Percentiles rank a stretch among this genome's conserved stretches.
These are phyloP conservation scores for Elsinoe perseae DNA, from an alignment of 2,329 filamentous ascomycete species.

Conservation along the genomic window DNA sequence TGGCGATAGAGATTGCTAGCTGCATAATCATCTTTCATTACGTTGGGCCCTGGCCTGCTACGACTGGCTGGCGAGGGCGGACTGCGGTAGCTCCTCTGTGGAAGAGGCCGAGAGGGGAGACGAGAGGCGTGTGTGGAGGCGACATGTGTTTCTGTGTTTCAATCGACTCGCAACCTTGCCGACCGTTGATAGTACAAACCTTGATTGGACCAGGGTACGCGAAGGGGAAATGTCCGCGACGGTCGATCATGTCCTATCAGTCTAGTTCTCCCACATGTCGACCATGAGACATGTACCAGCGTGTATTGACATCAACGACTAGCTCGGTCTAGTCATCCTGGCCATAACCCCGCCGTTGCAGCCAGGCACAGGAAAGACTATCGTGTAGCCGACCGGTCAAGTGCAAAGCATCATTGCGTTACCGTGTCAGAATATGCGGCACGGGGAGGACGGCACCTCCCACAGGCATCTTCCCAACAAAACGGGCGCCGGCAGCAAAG, in stretches of 20 bases:
- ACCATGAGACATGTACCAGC: neutral
- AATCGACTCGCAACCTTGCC: neutral
- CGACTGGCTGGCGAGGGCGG: neutral
- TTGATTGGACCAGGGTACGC: slow-evolving; percentile 1
- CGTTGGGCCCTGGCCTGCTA: slow-evolving; percentile 4
- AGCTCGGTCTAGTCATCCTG: neutral
- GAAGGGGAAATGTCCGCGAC: neutral
- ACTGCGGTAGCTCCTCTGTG: neutral
- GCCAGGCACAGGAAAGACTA: neutral
- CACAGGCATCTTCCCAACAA: slow-evolving; percentile 4
- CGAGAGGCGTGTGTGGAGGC: neutral
- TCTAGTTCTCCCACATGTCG: neutral
- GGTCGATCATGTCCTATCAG: neutral
- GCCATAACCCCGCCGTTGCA: neutral
- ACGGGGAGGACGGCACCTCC: slow-evolving; percentile 4
- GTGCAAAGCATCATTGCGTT: neutral
- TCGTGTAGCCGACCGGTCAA: slow-evolving; percentile 9
- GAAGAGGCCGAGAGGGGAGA: neutral
- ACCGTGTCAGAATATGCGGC: neutral
- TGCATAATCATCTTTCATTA: slow-evolving; percentile 3
- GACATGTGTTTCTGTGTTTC: slow-evolving; percentile 13
- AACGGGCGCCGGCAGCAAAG: neutral
- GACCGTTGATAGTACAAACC: slow-evolving; percentile 10
- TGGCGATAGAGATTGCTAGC: slow-evolving; percentile 7
- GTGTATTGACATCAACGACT: neutral